Percentiles rank a stretch among this genome's conserved stretches.
Conservation (phyloP, 495 filamentous ascomycete species). For the Viridothelium virens region DNA sequence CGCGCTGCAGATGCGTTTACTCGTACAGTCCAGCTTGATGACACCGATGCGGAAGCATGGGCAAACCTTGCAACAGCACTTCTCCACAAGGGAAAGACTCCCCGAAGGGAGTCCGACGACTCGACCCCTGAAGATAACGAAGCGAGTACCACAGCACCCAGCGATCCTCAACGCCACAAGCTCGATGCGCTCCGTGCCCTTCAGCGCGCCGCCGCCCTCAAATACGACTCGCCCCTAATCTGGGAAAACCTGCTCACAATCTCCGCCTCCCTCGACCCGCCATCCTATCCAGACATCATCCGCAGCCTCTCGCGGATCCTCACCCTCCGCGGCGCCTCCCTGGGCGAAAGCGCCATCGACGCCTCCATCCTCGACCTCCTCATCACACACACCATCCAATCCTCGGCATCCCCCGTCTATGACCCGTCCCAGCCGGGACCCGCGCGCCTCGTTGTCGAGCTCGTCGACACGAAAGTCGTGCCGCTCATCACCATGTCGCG, state of each 20-base stretch:
- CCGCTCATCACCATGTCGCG: constrained; percentile 77
- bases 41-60: constrained; percentile 86
- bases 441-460: constrained; percentile 52
- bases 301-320: constrained; percentile 64
- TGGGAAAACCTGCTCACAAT: constrained; percentile 94
- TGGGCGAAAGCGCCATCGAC: constrained; percentile 74
- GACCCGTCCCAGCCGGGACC: constrained; percentile 32
- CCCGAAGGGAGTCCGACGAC: neutral
- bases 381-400: constrained; percentile 58
- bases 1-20: constrained; percentile 83
- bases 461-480: constrained; percentile 62
- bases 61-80: constrained; percentile 86
- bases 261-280: constrained; percentile 64
- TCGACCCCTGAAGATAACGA: constrained; percentile 12
- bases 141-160: constrained; percentile 23
- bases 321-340: constrained; percentile 56
- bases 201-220: constrained; percentile 71
- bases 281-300: constrained; percentile 65
- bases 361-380: constrained; percentile 60
- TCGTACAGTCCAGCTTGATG: constrained; percentile 69
- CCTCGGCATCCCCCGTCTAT: constrained; percentile 21
- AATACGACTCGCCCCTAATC: constrained; percentile 77
- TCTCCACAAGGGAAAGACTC: constrained; percentile 32
- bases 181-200: constrained; percentile 72
- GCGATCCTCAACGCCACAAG: constrained; percentile 53